Base-by-base conservation (phyloP, 225 moss, liverwort and hornwort species). In the Anthoceros angustus region DNA sequence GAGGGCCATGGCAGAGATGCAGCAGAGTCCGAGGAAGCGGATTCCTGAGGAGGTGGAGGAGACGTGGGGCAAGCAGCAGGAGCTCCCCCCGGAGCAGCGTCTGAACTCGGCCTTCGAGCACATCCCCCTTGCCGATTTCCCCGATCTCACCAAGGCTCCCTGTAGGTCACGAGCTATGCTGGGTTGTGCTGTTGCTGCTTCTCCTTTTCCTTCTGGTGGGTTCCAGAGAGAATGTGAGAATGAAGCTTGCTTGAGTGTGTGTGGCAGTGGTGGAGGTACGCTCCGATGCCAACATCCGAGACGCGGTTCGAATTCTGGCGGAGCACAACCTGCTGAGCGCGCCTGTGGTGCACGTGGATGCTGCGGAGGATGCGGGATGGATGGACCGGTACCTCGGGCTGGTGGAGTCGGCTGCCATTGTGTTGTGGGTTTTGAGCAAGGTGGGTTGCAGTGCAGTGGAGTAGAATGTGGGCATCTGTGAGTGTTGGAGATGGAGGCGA, bases 331-430 rank as follows among this genome's bases (percentile, higher is more conserved):
- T 87, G 18, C 87, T 86, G 72, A 81, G 90, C 16, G 87, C 89
- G 39, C 94, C 94, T 2, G 87, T 94, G 6, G 83, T 75, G 41
- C 84, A 88, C 48, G 74, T 84, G 40, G 68, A 66, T 42, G 86
- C 90, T 40, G 65, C 41, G 8, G 73, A 67, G 65, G 69, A 70
- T 49, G 94, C 86, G 70, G 82, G 86, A 7, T 94, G 94, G 94
- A 79, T 87, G 1, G 69, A 32, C 26, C 77, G 90, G 32, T 94
- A 94, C 50, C 41, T 90, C 39, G 94, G 94, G 9, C 77, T 90
- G 75, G 90, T 94, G 65, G 94, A 94, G 67, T 94, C 86, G 42
- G 84, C 94, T 0, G 84, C 87, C 11, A 77, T 90, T 12, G 69
- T 94, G 48, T 72, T 94, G 64, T 94, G 94, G 94, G 90, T 94